These are phyloP conservation scores for Monosporozyma siamensis DNA, from an alignment of 805 yeast species.

Conservation along the genomic window DNA sequence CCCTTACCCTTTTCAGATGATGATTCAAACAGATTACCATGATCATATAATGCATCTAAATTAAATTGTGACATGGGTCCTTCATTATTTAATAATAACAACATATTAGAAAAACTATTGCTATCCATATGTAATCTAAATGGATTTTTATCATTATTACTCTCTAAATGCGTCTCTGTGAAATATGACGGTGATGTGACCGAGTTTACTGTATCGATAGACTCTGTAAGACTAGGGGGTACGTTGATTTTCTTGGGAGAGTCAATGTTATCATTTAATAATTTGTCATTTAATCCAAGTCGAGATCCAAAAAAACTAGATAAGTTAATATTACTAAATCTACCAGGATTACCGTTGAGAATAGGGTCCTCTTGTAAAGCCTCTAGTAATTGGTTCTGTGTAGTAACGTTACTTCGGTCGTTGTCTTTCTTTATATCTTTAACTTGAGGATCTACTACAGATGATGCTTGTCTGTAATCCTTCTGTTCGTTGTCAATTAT, in stretches of 20 bases:
- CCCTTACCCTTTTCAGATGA: not conserved
- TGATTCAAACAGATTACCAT: not conserved
- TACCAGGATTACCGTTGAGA: conserved; percentile 16
- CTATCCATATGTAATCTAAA: not conserved
- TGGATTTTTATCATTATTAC: too few species aligned
- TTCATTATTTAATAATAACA: conserved; percentile 10
- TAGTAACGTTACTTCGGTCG: conserved; percentile 2
- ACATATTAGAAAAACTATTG: conserved; percentile 8
- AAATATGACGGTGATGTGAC: not conserved
- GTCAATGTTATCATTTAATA: not conserved
- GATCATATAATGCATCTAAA: conserved; percentile 2
- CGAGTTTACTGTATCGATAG: not conserved
- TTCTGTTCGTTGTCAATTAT: not conserved
- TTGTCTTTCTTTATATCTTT: not conserved
- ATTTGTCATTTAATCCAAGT: not conserved
- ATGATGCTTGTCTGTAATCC: not conserved
- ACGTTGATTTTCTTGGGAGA: not conserved
- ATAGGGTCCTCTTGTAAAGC: conserved; percentile 29
- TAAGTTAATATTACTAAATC: conserved; percentile 18
- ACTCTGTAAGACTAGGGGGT: not conserved
- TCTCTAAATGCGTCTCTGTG: not conserved
- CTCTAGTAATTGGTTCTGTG: conserved; percentile 22
- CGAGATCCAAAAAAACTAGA: conserved; percentile 8
- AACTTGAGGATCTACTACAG: not conserved
- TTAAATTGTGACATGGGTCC: conserved; percentile 6